Base-by-base conservation (phyloP, 495 filamentous ascomycete genomes). In the Daldinia concentrica region DNA sequence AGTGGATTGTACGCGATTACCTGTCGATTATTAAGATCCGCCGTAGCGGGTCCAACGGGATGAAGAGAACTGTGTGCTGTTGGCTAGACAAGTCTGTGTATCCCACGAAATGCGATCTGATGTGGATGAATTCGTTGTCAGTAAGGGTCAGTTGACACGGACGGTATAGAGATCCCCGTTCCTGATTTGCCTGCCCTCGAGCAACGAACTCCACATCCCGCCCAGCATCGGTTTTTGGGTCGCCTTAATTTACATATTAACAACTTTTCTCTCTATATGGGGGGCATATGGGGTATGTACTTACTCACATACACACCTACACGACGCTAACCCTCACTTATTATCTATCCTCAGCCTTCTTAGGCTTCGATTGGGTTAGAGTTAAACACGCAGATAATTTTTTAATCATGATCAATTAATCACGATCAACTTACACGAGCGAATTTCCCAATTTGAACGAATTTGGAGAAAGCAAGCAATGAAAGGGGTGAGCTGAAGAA, bases 11-110 rank as follows among this genome's bases (percentile, higher is more conserved):
- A 71, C 58, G 59, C 45, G 69, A 77, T 77, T 69, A 77, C 66
- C 66, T 73, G 69, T 60, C 63, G 75, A 75, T 75, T 60, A 56
- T 64, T 72, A 63, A 73, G 67, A 66, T 69, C 70, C 72, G 72
- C 52, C 39, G 58, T 65, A 60, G 68, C 63, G 72, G 72, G 48
- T 67, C 55, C 41, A 56, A 52, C 71, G 22, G 45, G 55, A 63
- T 58, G 43, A 34, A 22, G 19, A 62, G 24, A 12, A 22, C 22
- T 56, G 15, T 66, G n/a, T 37, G 50, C 34, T 19, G 65, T 65
- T 69, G 66, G 65, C n/a, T 68, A 43, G 41, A 36, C 52, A 60
- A 66, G 66, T 41, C 55, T 66, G 66, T 73, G 71, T 69, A 62
- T 69, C 66, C 70, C 71, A 56, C 36, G 58, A 19, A 60, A 65